Base-by-base conservation (phyloP, 2,329 filamentous ascomycete species). In the Neonectria ditissima region DNA sequence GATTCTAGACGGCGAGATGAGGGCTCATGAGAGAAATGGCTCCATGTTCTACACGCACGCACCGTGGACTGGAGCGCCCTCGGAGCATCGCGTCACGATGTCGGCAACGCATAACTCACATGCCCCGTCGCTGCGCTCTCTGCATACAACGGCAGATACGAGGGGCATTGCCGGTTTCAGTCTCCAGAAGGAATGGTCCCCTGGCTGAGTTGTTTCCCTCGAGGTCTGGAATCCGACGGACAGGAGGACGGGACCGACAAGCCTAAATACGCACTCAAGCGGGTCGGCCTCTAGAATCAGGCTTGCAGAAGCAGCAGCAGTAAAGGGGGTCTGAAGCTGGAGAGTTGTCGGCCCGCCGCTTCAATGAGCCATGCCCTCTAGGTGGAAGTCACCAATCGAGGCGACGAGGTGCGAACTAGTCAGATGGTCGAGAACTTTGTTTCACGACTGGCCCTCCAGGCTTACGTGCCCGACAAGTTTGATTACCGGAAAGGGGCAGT, bases 161-260 rank as follows among this genome's bases (percentile, higher is more conserved):
- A 47, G 20, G 43, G 37, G 18, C 10, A 39, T 32, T 43, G 18
- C 32, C 26, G 20, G 22, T 52, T 28, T 55, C 45, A 16, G 52
- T 44, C 34, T 45, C 41, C 22, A 26, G 34, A 54, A 30, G 26
- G 48, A 37, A 44, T n/a, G 37, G 45, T 14, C 14, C 52, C 28
- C 37, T 30, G 59, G 34, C 28, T 22, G 20, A 51, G 16, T 10
- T 37, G 52, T 48, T 37, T 32, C 44, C 44, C 47, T 18, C 30
- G 32, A 39, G 47, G 54, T 44, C 48, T 62, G 32, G 54, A 57
- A 41, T 18, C 54, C 22, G 28, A 57, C 24, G 32, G 34, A 39
- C 48, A 47, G 39, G 48, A 51, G 43, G 32, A 53, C 26, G 18
- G 48, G 47, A 45, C 59, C 47, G 51, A 30, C 45, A 43, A 30